Conservation (phyloP, 192 early-diverging fungal species). For the Linnemannia exigua region DNA sequence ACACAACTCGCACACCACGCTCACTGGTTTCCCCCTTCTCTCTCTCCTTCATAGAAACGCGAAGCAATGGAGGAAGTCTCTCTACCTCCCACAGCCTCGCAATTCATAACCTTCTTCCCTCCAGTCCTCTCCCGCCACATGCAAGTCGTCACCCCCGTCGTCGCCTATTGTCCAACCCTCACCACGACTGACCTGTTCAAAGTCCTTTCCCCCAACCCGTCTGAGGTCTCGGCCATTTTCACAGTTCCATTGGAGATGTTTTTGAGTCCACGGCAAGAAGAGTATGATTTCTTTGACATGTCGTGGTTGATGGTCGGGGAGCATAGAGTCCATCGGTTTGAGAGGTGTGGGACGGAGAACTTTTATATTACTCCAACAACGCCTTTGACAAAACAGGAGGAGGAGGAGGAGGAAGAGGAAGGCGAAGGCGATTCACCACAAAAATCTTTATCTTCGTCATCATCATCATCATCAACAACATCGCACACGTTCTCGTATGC, state of each 20-base stretch:
- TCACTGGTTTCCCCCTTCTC: not conserved
- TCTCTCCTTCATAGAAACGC: conserved; percentile 30
- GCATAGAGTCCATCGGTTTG: conserved; percentile 33
- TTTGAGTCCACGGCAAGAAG: conserved; percentile 17
- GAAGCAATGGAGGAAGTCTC: conserved; percentile 46
- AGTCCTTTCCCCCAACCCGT: conserved; percentile 34
- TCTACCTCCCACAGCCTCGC: not conserved
- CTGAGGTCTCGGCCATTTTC: conserved; percentile 47
- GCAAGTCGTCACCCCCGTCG: conserved; percentile 41
- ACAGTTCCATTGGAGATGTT: conserved; percentile 28
- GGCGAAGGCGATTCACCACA: no score
- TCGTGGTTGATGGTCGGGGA: conserved; percentile 14
- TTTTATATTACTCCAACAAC: not conserved
- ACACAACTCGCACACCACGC: no score
- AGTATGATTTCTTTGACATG: conserved; percentile 33
- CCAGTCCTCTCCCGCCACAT: conserved; percentile 37
- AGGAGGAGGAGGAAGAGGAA: no score
- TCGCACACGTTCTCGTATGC: not conserved
- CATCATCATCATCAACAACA: not conserved
- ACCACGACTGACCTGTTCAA: conserved; percentile 22
- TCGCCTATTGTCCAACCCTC: conserved; percentile 34
- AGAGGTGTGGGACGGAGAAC: conserved; percentile 23
- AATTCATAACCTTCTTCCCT: conserved; percentile 8
- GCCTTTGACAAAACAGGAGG: not conserved
- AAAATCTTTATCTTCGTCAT: no score